These are phyloP conservation scores for Ogataea paraovalis DNA, from an alignment of 805 yeast species.

Conservation along the genomic window DNA sequence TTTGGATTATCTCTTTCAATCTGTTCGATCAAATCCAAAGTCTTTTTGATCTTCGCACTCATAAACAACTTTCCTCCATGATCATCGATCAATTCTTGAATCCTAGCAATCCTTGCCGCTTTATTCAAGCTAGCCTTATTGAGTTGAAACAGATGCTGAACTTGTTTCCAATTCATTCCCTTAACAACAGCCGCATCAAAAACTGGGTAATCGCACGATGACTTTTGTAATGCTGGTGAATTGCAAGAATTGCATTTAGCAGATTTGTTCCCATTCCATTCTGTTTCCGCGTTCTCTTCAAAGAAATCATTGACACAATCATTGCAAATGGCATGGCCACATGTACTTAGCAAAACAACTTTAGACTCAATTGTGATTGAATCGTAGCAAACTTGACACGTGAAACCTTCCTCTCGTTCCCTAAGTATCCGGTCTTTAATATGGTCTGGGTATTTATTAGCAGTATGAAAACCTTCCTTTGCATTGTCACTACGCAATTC, in stretches of 20 bases:
- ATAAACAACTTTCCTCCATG: slow-evolving; percentile 43
- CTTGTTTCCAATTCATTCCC: slow-evolving; percentile 21
- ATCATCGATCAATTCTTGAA: slow-evolving; percentile 26
- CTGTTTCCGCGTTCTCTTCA: slow-evolving; percentile 38
- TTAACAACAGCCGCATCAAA: slow-evolving; percentile 45
- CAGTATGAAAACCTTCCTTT: slow-evolving; percentile 26
- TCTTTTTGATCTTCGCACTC: slow-evolving; percentile 68
- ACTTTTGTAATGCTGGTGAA: slow-evolving; percentile 32
- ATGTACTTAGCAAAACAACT: slow-evolving; percentile 45
- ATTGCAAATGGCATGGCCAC: slow-evolving; percentile 75
- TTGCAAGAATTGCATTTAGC: slow-evolving; percentile 59
- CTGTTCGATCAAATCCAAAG: slow-evolving; percentile 51
- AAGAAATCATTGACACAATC: slow-evolving; percentile 53
- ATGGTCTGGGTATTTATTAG: slow-evolving; percentile 13
- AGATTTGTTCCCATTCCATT: slow-evolving; percentile 28
- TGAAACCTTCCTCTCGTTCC: slow-evolving; percentile 36
- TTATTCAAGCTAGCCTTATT: slow-evolving; percentile 21
- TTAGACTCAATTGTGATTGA: slow-evolving; percentile 40
- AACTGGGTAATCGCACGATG: slow-evolving; percentile 43
- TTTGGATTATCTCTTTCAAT: slow-evolving; percentile 47
- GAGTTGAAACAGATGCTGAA: slow-evolving; percentile 21
- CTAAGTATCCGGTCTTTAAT: slow-evolving; percentile 34
- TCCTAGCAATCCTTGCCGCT: slow-evolving; percentile 24
- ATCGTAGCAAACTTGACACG: slow-evolving; percentile 68
- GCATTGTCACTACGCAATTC: slow-evolving; percentile 32